A percentile compares a stretch with the other conserved stretches of the same genome.
phyloP scores from a whole-genome alignment of 345 rosid genomes.

The Rhizophora apiculata region DNA sequence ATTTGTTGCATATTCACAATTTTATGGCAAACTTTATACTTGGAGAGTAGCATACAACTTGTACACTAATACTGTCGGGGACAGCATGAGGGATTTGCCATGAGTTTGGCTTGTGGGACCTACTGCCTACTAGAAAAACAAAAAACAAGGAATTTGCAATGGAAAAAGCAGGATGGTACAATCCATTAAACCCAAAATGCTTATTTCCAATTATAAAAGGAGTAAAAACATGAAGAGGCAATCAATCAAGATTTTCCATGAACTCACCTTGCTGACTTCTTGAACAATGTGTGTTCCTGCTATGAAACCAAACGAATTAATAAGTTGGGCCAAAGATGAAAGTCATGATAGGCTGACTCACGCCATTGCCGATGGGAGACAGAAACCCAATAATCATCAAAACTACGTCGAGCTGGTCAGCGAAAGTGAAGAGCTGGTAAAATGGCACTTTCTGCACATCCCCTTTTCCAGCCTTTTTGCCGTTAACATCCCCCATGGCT shows the following conservation, averaged over 20 bases:
- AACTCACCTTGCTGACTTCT: constrained; percentile 51
- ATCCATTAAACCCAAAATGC: too few relatives aligned
- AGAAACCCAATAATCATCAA: constrained; percentile 49
- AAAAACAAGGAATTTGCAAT: too few relatives aligned
- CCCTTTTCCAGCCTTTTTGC: background rate
- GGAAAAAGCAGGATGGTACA: too few relatives aligned
- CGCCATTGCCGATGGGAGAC: constrained; percentile 43
- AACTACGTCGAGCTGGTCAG: constrained; percentile 43
- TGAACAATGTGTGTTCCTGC: constrained; percentile 36
- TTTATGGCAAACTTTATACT: too few relatives aligned
- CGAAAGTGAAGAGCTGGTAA: constrained; percentile 57
- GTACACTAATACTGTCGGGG: too few relatives aligned
- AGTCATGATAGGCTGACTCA: constrained; percentile 53
- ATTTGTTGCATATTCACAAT: too few relatives aligned
- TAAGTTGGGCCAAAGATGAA: constrained; percentile 53
- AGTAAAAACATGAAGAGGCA: background rate
- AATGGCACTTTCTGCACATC: constrained; percentile 46
- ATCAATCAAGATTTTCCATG: background rate
- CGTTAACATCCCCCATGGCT: background rate
- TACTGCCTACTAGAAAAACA: too few relatives aligned
- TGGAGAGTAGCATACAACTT: too few relatives aligned
- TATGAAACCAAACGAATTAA: constrained; percentile 53
- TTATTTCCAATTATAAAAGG: background rate
- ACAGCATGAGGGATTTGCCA: too few relatives aligned
- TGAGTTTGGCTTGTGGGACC: too few relatives aligned